These are phyloP conservation scores for Pyricularia pennisetigena DNA, from an alignment of 2,329 filamentous ascomycete genomes.

Conservation along the genomic window DNA sequence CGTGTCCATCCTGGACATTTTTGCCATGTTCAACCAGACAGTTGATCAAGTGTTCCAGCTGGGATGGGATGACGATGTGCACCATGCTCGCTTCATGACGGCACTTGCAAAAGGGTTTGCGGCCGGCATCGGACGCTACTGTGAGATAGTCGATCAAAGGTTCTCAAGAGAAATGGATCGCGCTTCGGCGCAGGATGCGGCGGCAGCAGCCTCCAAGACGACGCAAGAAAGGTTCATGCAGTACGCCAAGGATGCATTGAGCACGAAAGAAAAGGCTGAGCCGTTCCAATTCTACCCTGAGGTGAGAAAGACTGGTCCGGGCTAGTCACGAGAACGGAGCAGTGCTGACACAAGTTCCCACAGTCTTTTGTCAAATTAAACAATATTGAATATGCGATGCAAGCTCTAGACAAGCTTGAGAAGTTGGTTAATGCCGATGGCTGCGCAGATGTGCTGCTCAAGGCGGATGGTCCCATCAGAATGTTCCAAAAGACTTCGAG, in stretches of 20 bases:
- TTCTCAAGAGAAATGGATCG: conserved; percentile 92
- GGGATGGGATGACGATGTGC: conserved; percentile 87
- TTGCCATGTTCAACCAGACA: conserved; percentile 86
- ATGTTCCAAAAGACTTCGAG: conserved; percentile 59
- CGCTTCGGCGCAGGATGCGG: conserved; percentile 77
- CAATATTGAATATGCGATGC: conserved; percentile 90
- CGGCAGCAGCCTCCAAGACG: conserved; percentile 58
- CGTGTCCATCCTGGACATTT: conserved; percentile 86
- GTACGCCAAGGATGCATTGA: conserved; percentile 88
- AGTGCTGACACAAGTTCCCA: neutral
- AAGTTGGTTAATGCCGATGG: conserved; percentile 83
- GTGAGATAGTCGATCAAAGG: conserved; percentile 76
- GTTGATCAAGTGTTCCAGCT: conserved; percentile 79
- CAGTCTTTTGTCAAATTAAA: conserved; percentile 96
- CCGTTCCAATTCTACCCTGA: conserved; percentile 95
- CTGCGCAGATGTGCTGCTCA: conserved; percentile 73
- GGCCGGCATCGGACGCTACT: conserved; percentile 76
- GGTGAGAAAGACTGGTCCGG: conserved; percentile 38
- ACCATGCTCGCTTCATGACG: conserved; percentile 97
- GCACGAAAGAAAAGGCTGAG: conserved; percentile 82
- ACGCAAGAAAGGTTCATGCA: conserved; percentile 90
- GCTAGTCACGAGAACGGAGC: neutral
- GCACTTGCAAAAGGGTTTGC: conserved; percentile 78
- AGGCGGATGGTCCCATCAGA: conserved; percentile 60
- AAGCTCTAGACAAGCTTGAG: conserved; percentile 85